Evolutionary conservation across 768 basidiomycete species (phyloP).

Genomic region (Suillus cothurnatus): DNA sequence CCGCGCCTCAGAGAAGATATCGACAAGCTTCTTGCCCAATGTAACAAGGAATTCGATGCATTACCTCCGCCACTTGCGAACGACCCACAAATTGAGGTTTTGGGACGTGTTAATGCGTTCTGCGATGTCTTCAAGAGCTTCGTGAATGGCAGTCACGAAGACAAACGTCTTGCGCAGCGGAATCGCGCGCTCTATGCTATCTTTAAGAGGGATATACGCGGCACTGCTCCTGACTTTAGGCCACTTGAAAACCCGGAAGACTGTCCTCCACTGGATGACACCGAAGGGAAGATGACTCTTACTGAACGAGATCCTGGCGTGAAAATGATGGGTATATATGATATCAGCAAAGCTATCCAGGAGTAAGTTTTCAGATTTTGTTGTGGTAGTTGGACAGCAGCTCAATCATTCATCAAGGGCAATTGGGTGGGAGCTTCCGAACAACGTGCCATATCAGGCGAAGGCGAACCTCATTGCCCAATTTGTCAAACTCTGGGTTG

Average conservation of each 20-base stretch:
- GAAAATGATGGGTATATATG: constrained; percentile 23
- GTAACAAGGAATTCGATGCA: constrained; percentile 24
- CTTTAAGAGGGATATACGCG: constrained; percentile 35
- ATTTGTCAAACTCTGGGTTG: constrained; percentile 34
- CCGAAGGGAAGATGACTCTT: constrained; percentile 12
- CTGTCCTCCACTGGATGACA: constrained; percentile 15
- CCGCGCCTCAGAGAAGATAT: constrained; percentile 34
- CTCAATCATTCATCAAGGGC: constrained; percentile 22
- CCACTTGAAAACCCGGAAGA: constrained; percentile 17
- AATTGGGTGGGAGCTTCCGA: constrained; percentile 39
- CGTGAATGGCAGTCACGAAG: constrained; percentile 30
- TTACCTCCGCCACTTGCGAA: constrained; percentile 33
- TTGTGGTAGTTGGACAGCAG: neutral
- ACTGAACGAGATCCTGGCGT: constrained; percentile 20
- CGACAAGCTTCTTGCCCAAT: constrained; percentile 25
- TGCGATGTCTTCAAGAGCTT: constrained; percentile 30
- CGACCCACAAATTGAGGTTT: constrained; percentile 41
- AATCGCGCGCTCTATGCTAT: constrained; percentile 29
- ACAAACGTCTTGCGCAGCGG: constrained; percentile 32
- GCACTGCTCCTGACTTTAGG: constrained; percentile 40
- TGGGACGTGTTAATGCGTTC: constrained; percentile 38
- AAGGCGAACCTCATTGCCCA: constrained; percentile 30
- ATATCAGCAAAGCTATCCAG: constrained; percentile 36
- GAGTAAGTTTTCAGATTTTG: constrained; percentile 23
- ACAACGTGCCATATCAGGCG: constrained; percentile 36